These are phyloP conservation scores for Pistacia vera DNA, from an alignment of 345 rosid genomes.

Conservation along the genomic window DNA sequence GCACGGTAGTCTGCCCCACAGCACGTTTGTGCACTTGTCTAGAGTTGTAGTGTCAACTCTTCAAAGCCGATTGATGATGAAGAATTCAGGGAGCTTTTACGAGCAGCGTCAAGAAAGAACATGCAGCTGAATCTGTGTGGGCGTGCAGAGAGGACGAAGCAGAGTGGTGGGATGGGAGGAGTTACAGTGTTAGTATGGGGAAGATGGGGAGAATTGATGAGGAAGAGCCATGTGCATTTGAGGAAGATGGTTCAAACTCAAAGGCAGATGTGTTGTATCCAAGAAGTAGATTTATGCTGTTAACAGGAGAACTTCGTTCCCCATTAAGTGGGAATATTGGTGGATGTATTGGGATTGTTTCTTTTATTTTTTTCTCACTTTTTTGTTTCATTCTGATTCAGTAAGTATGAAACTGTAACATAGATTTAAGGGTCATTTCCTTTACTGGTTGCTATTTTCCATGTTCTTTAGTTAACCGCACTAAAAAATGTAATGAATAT, in stretches of 20 bases:
- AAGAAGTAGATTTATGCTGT: conserved; percentile 12
- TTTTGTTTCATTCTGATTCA: background rate
- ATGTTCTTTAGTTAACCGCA: too few species aligned
- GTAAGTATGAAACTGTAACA: too few species aligned
- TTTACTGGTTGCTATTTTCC: too few species aligned
- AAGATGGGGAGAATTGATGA: conserved; percentile 55
- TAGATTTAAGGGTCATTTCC: background rate
- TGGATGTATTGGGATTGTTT: too few species aligned
- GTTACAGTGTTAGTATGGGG: conserved; percentile 53
- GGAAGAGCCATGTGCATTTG: conserved; percentile 42
- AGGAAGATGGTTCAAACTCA: conserved; percentile 20
- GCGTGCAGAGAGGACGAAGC: background rate
- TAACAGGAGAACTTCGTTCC: conserved; percentile 15
- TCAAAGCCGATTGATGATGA: conserved; percentile 8
- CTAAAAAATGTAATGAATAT: too few species aligned
- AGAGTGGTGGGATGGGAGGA: conserved; percentile 26
- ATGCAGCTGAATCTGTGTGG: background rate
- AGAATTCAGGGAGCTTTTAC: conserved; percentile 22
- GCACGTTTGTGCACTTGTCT: conserved; percentile 21
- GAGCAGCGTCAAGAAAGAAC: conserved; percentile 19
- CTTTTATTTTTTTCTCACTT: background rate
- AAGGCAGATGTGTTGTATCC: conserved; percentile 8
- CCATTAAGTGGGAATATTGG: background rate
- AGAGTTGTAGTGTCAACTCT: conserved; percentile 38
- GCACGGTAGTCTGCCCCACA: conserved; percentile 16